Conservation (phyloP, 805 yeast genomes). For the Monosporozyma servazzii region DNA sequence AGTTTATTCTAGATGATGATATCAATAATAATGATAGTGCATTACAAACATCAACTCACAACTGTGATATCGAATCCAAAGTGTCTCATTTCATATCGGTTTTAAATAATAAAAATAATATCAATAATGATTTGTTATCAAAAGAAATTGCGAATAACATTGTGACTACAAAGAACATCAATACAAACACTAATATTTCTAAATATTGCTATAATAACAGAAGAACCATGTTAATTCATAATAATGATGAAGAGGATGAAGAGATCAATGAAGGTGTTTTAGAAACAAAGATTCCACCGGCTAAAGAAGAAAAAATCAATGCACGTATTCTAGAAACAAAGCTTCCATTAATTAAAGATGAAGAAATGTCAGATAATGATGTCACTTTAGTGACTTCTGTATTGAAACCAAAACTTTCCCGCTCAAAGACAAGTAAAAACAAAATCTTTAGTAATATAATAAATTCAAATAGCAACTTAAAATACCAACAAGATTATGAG, state of each 20-base stretch:
- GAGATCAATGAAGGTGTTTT: background rate
- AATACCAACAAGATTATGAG: slow-evolving; percentile 31
- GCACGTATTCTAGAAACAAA: background rate
- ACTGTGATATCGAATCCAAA: background rate
- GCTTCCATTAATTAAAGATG: slow-evolving; percentile 2
- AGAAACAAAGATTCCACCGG: background rate
- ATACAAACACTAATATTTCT: background rate
- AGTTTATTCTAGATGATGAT: background rate
- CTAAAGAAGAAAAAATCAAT: slow-evolving; percentile 4
- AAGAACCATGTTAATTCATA: slow-evolving; percentile 15
- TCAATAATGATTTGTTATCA: background rate
- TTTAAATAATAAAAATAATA: background rate
- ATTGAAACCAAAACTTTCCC: background rate
- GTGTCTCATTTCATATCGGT: background rate
- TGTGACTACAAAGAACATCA: slow-evolving; percentile 2
- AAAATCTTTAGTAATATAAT: background rate
- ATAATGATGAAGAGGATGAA: slow-evolving; percentile 9
- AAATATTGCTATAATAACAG: slow-evolving; percentile 13
- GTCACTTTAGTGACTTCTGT: background rate
- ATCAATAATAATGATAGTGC: background rate
- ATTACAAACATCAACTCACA: background rate
- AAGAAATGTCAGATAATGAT: slow-evolving; percentile 3
- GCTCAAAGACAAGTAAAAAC: background rate
- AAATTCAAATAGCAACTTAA: slow-evolving; percentile 3
- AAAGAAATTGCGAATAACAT: background rate